These are phyloP conservation scores for Malassezia furfur DNA, from an alignment of 1,284 basidiomycete genomes.

Conservation along the genomic window DNA sequence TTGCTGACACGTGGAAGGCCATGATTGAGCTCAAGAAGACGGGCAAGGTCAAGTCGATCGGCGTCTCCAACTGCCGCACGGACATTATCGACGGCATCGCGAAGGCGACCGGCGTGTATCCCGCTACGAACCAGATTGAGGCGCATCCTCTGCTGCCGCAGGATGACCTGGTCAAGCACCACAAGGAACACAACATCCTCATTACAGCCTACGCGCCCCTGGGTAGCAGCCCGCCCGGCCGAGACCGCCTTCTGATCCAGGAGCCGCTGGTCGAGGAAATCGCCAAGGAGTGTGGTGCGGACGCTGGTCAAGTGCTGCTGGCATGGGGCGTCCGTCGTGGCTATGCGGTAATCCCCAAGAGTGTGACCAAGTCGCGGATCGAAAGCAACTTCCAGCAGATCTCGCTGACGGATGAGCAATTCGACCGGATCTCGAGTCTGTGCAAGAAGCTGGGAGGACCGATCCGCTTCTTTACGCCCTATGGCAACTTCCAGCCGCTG, in stretches of 20 bases:
- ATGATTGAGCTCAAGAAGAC: slow-evolving; percentile 57
- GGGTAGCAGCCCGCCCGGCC: slow-evolving; percentile 42
- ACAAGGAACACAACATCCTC: slow-evolving; percentile 38
- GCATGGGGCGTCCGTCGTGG: slow-evolving; percentile 49
- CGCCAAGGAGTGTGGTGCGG: slow-evolving; percentile 43
- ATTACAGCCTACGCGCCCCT: slow-evolving; percentile 50
- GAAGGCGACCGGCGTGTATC: slow-evolving; percentile 64
- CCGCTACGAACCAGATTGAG: slow-evolving; percentile 73
- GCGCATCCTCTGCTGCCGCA: slow-evolving; percentile 58
- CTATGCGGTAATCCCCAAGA: slow-evolving; percentile 50
- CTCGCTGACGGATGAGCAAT: slow-evolving; percentile 40
- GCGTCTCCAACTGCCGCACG: slow-evolving; percentile 70
- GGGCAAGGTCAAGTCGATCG: slow-evolving; percentile 49
- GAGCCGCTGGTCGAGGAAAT: slow-evolving; percentile 44
- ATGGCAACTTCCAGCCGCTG: slow-evolving; percentile 19
- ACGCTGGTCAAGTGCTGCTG: slow-evolving; percentile 48
- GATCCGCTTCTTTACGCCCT: slow-evolving; percentile 40
- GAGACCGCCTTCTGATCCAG: slow-evolving; percentile 30
- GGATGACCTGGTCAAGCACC: slow-evolving; percentile 35
- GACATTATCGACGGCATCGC: slow-evolving; percentile 62
- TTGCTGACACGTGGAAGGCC: slow-evolving; percentile 71
- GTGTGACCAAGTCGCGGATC: slow-evolving; percentile 46
- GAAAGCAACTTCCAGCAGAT: slow-evolving; percentile 47
- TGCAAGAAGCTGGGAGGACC: slow-evolving; percentile 31
- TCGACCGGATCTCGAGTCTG: slow-evolving; percentile 27